Evolutionary conservation across 2,329 filamentous ascomycete genomes (phyloP).

Genomic region (Aureobasidium sp.): DNA sequence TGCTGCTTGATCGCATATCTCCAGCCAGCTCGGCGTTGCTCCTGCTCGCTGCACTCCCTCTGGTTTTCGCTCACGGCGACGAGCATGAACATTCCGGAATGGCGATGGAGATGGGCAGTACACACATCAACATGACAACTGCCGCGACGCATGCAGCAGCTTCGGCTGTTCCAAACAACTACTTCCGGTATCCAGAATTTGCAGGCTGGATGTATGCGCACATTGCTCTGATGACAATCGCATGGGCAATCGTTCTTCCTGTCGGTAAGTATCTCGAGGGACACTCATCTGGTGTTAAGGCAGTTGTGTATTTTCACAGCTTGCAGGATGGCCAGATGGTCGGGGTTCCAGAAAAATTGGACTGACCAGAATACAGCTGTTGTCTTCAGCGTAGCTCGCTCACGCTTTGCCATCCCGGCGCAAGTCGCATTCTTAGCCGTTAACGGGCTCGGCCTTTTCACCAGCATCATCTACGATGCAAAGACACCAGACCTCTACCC

Average conservation of each 20-base stretch:
- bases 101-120: conserved; percentile 21
- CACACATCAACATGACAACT: conserved; percentile 6
- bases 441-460: conserved; percentile 48
- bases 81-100: conserved; percentile 15
- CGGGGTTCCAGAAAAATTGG: neutral
- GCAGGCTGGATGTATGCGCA: conserved; percentile 56
- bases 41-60: conserved; percentile 32
- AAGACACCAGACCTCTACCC: conserved; percentile 76
- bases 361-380: conserved; percentile 47
- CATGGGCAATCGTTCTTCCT: conserved; percentile 67
- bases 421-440: conserved; percentile 50
- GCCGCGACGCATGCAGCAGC: conserved; percentile 14
- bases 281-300: too few relatives aligned
- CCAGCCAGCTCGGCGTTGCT: conserved; percentile 24
- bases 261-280: conserved; percentile 59
- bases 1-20: neutral
- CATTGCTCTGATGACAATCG: conserved; percentile 59
- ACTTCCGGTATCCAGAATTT: conserved; percentile 51
- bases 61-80: conserved; percentile 34
- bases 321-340: too few relatives aligned
- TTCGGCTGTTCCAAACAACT: conserved; percentile 33
- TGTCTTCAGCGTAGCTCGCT: conserved; percentile 77
- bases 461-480: conserved; percentile 62
- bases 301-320: too few relatives aligned
- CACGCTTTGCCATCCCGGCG: conserved; percentile 58